Evolutionary conservation across 768 basidiomycete species (phyloP), one percentile per base, ranked within the genome.

Genomic region (Phylloporus scabripes): DNA sequence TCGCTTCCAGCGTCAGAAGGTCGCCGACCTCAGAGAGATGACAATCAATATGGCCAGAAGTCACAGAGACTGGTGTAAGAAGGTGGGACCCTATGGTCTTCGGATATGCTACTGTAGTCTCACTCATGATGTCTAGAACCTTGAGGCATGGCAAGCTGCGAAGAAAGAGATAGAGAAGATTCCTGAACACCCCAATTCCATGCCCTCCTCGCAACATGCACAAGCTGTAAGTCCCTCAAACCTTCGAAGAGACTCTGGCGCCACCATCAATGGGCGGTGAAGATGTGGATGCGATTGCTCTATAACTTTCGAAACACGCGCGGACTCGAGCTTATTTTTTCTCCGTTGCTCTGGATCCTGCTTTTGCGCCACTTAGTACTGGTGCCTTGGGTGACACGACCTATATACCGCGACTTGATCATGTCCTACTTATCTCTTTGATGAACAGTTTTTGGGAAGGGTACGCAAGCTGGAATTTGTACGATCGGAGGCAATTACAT

Each of bases 1-100:
- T 70, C 81, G 96, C 43, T 99, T 99, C 70, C 96, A 99, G 66
- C 81, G 96, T 20, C 96, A 98, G 73, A 99, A 99, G 65, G 96
- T 99, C 3, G 92, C 92, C 7, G 96, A 99, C 72, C 57, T 98
- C 57, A 74, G 93, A 32, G 91, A 95, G 66, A 93, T 99, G 93
- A 73, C 86, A 33, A 89, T 98, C 52, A 81, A 80, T 58, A 85
- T 98, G 79, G 89, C 92, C 0, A 77, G 79, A 59, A 87, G 84
- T 46, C 96, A 99, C 66, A 80, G 87, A 43, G 96, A 98, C 58
- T 98, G 94, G 94, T 95, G 92, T 68, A 85, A 88, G 74, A 90
- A 93, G 83, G 95, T 92, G 51, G 29, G 56, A 45, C 20, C 45
- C 49, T 43, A 20, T 32, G 18, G 9, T 46, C 46, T 48, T 41